Evolutionary conservation across 2,329 filamentous ascomycete genomes (phyloP), one percentile per base, ranked within the genome.

Genomic region (Penicillium olsonii): DNA sequence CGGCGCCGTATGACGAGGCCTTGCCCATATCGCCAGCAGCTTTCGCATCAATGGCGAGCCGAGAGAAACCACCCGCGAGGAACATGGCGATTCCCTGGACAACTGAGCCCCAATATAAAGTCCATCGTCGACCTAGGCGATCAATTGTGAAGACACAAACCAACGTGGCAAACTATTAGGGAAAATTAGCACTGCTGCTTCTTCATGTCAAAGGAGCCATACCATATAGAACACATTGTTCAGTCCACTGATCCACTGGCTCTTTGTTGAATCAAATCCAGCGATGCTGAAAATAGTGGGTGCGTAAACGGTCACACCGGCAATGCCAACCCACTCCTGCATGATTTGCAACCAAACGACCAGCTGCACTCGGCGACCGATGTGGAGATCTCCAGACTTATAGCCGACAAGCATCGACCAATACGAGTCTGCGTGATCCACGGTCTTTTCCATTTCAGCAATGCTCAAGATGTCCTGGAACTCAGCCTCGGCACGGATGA

Each of bases 341-440:
- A 88, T 79, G 37, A 88, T 85, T 68, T 88, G 84, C 8, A 88
- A 74, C 84, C 85, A 88, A 29, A 89, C 77, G 3, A 86, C 84
- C 2, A 89, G 76, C 59, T 88, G 84, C 0, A 88, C 84, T 5
- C 87, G 81, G 1, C 86, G 77, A 0, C 80, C 86, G 0, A 82
- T 85, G 55, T 88, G 85, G 8, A 88, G 67, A 43, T 86, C 82
- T 1, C 77, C 85, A 0, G 83, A 85, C 2, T 83, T 83, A 46
- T 82, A 78, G 2, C 84, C 84, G 44, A 87, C 84, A 1, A 89
- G 69, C 85, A 89, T 88, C 40, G 81, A 73, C 3, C 80, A 61
- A 57, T 88, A 88, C 0, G 79, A 83, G 40, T 81, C 81, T 27
- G 66, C 66, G 20, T 75, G 68, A 19, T 78, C 74, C 11, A 75